These are phyloP conservation scores for Hamigera avellanea DNA, from an alignment of 495 filamentous ascomycete genomes.

Conservation along the genomic window DNA sequence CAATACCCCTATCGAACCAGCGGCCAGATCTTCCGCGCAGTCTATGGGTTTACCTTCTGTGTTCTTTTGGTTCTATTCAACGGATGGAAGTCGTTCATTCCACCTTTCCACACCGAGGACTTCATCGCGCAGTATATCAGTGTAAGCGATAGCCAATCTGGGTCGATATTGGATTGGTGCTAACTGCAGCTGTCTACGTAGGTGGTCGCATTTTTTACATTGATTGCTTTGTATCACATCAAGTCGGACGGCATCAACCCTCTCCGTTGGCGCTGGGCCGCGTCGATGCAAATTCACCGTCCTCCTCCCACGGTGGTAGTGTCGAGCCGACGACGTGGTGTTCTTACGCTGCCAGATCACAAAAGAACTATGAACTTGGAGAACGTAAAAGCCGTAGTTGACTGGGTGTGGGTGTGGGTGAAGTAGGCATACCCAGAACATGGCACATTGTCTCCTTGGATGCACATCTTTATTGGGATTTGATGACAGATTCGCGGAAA, in stretches of 20 bases:
- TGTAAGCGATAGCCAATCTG: slow-evolving; percentile 14
- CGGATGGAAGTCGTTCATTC: slow-evolving; percentile 26
- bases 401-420: slow-evolving; percentile 7
- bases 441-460: neutral
- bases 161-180: neutral
- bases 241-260: slow-evolving; percentile 17
- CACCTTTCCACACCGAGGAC: slow-evolving; percentile 22
- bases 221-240: slow-evolving; percentile 17
- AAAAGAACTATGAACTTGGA: neutral
- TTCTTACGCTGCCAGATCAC: neutral
- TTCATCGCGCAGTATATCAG: slow-evolving; percentile 38
- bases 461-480: too few relatives aligned
- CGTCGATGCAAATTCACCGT: slow-evolving; percentile 4
- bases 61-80: slow-evolving; percentile 34
- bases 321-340: slow-evolving; percentile 2
- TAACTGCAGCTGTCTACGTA: slow-evolving; percentile 5
- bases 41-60: slow-evolving; percentile 32
- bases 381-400: slow-evolving; percentile 1
- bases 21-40: slow-evolving; percentile 32
- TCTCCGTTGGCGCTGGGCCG: slow-evolving; percentile 6
- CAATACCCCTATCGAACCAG: slow-evolving; percentile 37
- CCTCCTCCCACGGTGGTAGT: neutral
- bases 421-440: neutral
- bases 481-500: too few relatives aligned
- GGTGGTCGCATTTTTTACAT: slow-evolving; percentile 15